phyloP scores from a whole-genome alignment of 495 filamentous ascomycete genomes.

The Neurospora africana region DNA sequence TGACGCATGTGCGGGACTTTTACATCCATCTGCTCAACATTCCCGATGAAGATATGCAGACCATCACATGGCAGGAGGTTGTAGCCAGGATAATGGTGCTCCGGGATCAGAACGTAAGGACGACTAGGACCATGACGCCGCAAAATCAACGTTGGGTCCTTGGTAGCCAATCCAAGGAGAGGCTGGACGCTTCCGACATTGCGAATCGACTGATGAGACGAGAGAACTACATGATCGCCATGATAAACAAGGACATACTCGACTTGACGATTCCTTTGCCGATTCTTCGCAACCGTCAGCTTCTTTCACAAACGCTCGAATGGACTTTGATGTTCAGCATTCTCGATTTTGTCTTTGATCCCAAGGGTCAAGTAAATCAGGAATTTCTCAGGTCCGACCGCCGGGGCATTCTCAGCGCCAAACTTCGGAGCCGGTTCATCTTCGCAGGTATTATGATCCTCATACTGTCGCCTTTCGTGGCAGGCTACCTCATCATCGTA shows the following conservation, averaged over 20 bases:
- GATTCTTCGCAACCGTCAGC: slow-evolving; percentile 63
- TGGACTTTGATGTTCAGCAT: slow-evolving; percentile 85
- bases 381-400: slow-evolving; percentile 75
- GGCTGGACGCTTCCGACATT: slow-evolving; percentile 93
- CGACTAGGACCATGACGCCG: slow-evolving; percentile 50
- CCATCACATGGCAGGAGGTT: slow-evolving; percentile 89
- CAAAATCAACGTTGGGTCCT: slow-evolving; percentile 50
- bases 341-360: slow-evolving; percentile 88
- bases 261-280: slow-evolving; percentile 80
- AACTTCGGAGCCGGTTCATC: slow-evolving; percentile 61
- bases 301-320: slow-evolving; percentile 71
- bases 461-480: slow-evolving; percentile 71
- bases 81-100: slow-evolving; percentile 81
- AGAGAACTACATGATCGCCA: slow-evolving; percentile 91
- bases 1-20: slow-evolving; percentile 78
- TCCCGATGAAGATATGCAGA: slow-evolving; percentile 88
- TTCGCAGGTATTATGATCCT: slow-evolving; percentile 81
- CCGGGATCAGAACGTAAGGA: slow-evolving; percentile 76
- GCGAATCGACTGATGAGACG: slow-evolving; percentile 93
- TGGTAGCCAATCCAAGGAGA: slow-evolving; percentile 81
- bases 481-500: slow-evolving; percentile 69
- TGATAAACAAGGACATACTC: slow-evolving; percentile 93
- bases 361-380: slow-evolving; percentile 70
- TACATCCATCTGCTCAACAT: slow-evolving; percentile 78
- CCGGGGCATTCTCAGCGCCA: slow-evolving; percentile 64